Conservation (phyloP, 164 flowering plant species). For the Liriodendron chinense region DNA sequence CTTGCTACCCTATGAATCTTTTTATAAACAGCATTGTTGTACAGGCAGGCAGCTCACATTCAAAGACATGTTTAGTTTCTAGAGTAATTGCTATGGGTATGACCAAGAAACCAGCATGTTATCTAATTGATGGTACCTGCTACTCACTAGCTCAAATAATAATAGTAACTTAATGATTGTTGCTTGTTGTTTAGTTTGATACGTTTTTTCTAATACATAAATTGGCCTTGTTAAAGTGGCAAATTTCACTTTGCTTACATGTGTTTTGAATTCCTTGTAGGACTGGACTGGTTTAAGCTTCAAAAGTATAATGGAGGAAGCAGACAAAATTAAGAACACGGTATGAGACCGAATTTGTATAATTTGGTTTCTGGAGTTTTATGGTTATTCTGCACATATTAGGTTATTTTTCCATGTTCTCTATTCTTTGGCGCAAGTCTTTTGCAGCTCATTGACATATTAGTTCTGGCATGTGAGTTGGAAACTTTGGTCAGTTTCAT, state of each 20-base stretch:
- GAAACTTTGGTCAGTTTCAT: neutral
- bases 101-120: too few relatives aligned
- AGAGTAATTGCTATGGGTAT: too few relatives aligned
- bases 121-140: too few relatives aligned
- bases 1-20: too few relatives aligned
- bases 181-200: too few relatives aligned
- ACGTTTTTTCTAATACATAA: too few relatives aligned
- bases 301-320: conserved; percentile 80
- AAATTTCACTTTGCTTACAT: conserved; percentile 2
- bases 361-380: neutral
- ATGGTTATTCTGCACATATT: conserved; percentile 2
- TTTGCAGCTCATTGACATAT: too few relatives aligned
- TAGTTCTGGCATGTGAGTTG: neutral
- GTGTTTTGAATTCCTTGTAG: conserved; percentile 38
- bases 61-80: too few relatives aligned
- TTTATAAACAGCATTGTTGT: too few relatives aligned
- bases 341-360: conserved; percentile 34
- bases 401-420: neutral
- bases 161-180: too few relatives aligned
- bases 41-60: too few relatives aligned
- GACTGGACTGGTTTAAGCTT: conserved; percentile 95
- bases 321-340: conserved; percentile 82
- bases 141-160: too few relatives aligned
- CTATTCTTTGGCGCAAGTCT: neutral
- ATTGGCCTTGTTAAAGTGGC: neutral